Evolutionary conservation across 192 early-diverging fungal species (phyloP), one percentile per base, ranked within the genome.

Genomic region (Backusella mclennaniae): DNA sequence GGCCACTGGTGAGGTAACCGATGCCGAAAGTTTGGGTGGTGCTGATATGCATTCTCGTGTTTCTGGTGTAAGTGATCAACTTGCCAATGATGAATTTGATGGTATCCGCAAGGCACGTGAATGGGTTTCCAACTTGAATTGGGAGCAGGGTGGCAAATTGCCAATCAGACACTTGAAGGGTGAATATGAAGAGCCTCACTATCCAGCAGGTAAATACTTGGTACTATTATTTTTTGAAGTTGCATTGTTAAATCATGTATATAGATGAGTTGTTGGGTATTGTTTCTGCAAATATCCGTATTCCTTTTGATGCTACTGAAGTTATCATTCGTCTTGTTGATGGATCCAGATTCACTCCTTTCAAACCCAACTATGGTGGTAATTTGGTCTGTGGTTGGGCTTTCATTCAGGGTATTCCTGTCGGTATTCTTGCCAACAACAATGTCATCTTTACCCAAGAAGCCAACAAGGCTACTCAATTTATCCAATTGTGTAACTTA

Each of bases 1-100:
- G 90, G 90, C 90, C 1, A 92, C 89, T 11, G 90, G 90, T 56
- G 90, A 92, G 79, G 80, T 88, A 17, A 85, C 85, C 0, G 90
- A 90, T 77, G 88, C 88, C 2, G 90, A 92, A 73, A 85, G 84
- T 59, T 76, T 92, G 6, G 90, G 90, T 76, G 90, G 90, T 21
- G 90, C 89, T n/a, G 87, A 89, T 66, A 92, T 92, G 90, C 90
- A 92, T 79, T 86, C 86, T 42, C 84, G 90, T 29, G 86, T 86
- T 70, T 89, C 88, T n/a, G 88, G 83, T 66, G 83, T 92, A 12
- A 86, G 87, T 36, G 90, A 92, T 80, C 88, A 88, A 68, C 69
- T 92, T 15, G 90, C 90, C 6, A 76, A 78, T 66, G 88, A 91
- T 72, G 90, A 92, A 73, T 73, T 81, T 59, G 87, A 90, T 46